A percentile compares a stretch with the other conserved stretches of the same genome.
phyloP scores from a whole-genome alignment of 805 yeast genomes.

The Pichia pseudocactophila region DNA sequence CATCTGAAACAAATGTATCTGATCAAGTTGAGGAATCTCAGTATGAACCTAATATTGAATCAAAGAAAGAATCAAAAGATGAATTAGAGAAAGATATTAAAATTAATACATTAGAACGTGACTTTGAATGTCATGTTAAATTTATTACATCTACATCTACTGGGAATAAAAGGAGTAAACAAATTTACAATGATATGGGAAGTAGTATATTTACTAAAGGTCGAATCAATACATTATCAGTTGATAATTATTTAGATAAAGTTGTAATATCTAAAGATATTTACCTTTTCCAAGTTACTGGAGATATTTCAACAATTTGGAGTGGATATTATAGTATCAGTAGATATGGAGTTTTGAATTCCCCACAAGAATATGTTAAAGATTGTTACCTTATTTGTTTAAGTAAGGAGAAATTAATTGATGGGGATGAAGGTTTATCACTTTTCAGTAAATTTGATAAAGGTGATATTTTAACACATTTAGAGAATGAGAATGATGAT shows the following conservation, averaged over 20 bases:
- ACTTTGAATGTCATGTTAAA: background rate
- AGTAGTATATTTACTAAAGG: slow-evolving; percentile 46
- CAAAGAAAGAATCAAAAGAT: background rate
- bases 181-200: slow-evolving; percentile 9
- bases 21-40: background rate
- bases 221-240: slow-evolving; percentile 44
- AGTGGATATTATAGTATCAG: slow-evolving; percentile 37
- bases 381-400: slow-evolving; percentile 50
- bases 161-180: slow-evolving; percentile 15
- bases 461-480: slow-evolving; percentile 11
- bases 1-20: background rate
- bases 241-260: slow-evolving; percentile 46
- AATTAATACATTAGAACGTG: background rate
- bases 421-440: slow-evolving; percentile 13
- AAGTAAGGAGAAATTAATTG: slow-evolving; percentile 11
- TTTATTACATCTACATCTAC: background rate
- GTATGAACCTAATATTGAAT: background rate
- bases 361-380: slow-evolving; percentile 41
- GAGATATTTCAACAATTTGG: slow-evolving; percentile 26
- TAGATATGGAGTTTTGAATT: slow-evolving; percentile 54
- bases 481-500: slow-evolving; percentile 8
- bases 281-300: slow-evolving; percentile 37
- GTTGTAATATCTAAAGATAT: slow-evolving; percentile 43
- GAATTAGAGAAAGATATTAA: background rate
- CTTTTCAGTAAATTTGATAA: slow-evolving; percentile 16